Base-by-base conservation (phyloP, 1,139 yeast species). In the Torulaspora pretoriensis region DNA sequence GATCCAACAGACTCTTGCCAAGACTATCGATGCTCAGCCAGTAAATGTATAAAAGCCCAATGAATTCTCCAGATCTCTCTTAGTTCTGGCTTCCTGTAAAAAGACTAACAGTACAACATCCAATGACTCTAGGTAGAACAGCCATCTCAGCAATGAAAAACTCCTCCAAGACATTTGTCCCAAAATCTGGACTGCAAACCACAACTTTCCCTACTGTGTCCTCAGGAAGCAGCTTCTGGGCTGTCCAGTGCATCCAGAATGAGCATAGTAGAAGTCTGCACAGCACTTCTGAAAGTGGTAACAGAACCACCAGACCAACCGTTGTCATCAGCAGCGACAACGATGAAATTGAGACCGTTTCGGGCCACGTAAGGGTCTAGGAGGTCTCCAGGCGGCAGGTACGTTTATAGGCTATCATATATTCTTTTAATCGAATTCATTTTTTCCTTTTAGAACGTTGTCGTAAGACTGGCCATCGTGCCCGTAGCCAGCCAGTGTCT, bases 401-500 rank as follows among this genome's bases (percentile, higher is more conserved):
- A 25, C 30, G 13, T 33, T 17, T 28, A 34, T 35, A 34, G 32
- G n/a, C 32, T 17, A 33, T 32, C 24, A 34, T 34, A 40, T 34
- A 41, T 41, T 35, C 32, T 14, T 32, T 28, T 31, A 40, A 38
- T 35, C 27, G 38, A 32, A 26, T 33, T 23, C 14, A 19, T 22
- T 13, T 40, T 30, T 29, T 34, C 32, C 37, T n/a, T 3, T 13
- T 19, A 53, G 28, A 9, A 85, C 89, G 45, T 71, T 65, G 59
- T 88, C 96, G 63, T 81, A 90, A 46, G 65, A 63, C 40, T 74
- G 80, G 32, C 75, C 74, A 38, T 77, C 79, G 17, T 89, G 74
- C 37, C 65, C 65, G 0, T 83, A 80, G 4, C 98, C 98, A 37
- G 70, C 66, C 95, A 92, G 87, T 4, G 92, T 68, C 22, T 65